Base-by-base conservation (phyloP, 2,329 filamentous ascomycete species). In the Aspergillus pseudonomiae region DNA sequence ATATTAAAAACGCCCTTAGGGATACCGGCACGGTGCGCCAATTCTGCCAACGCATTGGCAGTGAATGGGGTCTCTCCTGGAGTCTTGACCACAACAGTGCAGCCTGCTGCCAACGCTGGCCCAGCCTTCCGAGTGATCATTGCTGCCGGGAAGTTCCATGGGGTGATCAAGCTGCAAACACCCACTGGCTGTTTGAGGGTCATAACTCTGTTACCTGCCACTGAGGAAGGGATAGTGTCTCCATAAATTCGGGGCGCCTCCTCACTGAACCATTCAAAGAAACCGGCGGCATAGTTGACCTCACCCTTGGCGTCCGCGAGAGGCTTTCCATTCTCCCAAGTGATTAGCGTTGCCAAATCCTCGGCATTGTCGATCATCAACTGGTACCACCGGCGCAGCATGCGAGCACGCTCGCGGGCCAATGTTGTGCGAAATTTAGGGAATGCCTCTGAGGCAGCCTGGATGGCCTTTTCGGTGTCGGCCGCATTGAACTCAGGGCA, bases 1-100 rank as follows among this genome's bases (percentile, higher is more conserved):
- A 98, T 84, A 79, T 98, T 98, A 67, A 98, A 86, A 0, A 97
- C 94, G 43, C 94, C 94, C 74, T 90, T 89, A 46, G 95, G 94
- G 34, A 98, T 90, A 19, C 95, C 94, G 16, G 94, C 94, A 19
- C 94, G 89, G 73, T 91, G 87, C 11, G 90, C 92, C 45, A 98
- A 86, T 79, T 97, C 94, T 1, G 92, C 92, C 24, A 98, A 80
- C 1, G 94, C 94, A 43, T 97, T 89, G 0, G 93, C 89, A 28
- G 94, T 96, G 76, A 94, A 95, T 0, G 94, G 95, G 1, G 95
- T 97, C 82, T 98, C 94, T 56, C 90, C 89, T 1, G 94, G 94
- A 19, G 93, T 91, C 79, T 99, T 99, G 72, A 89, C 89, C 1
- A 98, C 94, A 2, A 96, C 91, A 0, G 94, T 97, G 81, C 94